Conservation (phyloP, 495 filamentous ascomycete genomes). For the Aspergillus affinis region DNA sequence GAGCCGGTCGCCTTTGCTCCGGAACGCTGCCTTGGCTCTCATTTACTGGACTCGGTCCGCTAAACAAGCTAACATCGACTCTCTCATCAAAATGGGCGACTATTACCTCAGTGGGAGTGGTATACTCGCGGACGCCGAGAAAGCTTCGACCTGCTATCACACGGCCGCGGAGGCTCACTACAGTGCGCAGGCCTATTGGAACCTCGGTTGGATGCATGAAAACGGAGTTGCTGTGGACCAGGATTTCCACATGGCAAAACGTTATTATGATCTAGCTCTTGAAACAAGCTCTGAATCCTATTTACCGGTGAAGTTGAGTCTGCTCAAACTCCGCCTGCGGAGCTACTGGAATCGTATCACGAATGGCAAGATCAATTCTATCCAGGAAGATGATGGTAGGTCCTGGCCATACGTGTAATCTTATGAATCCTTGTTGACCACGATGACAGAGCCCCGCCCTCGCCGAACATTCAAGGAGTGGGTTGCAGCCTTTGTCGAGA, state of each 20-base stretch:
- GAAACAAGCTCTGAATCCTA: constrained; percentile 92
- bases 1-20: constrained; percentile 51
- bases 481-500: constrained; percentile 78
- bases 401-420: neutral
- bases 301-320: constrained; percentile 83
- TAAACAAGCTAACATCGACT: constrained; percentile 90
- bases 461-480: constrained; percentile 78
- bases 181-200: constrained; percentile 94
- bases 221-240: constrained; percentile 91
- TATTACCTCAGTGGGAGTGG: constrained; percentile 87
- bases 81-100: constrained; percentile 96
- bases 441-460: constrained; percentile 56
- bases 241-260: constrained; percentile 95
- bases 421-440: neutral
- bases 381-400: constrained; percentile 84
- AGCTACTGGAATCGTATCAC: constrained; percentile 95
- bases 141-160: constrained; percentile 89
- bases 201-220: constrained; percentile 99
- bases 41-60: constrained; percentile 97
- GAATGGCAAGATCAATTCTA: constrained; percentile 82
- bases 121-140: constrained; percentile 67
- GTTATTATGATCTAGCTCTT: constrained; percentile 89
- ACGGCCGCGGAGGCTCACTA: constrained; percentile 86
- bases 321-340: constrained; percentile 79
- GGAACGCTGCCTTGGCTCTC: constrained; percentile 75